phyloP scores from a whole-genome alignment of 306 rosid genomes.

The Prunus mongolica region DNA sequence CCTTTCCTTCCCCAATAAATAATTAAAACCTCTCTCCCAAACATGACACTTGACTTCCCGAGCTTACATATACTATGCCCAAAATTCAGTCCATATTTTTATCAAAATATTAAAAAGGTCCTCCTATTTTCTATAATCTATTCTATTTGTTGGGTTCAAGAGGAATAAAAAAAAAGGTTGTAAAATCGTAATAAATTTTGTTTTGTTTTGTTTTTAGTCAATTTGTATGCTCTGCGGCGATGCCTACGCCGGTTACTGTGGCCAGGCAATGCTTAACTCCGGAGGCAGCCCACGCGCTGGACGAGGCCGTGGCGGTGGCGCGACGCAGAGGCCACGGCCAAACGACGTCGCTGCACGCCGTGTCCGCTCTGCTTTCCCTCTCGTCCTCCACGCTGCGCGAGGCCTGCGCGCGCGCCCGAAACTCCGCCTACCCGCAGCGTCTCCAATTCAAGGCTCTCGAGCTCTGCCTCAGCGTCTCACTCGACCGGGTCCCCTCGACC shows the following conservation, averaged over 20 bases:
- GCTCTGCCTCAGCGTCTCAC: slow-evolving; percentile 76
- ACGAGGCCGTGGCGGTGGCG: slow-evolving; percentile 89
- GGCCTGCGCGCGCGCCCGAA: slow-evolving; percentile 79
- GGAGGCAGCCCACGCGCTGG: slow-evolving; percentile 75
- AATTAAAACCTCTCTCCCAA: no score
- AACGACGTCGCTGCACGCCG: slow-evolving; percentile 88
- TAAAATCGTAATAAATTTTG: neutral
- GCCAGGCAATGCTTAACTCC: slow-evolving; percentile 88
- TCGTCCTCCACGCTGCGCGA: slow-evolving; percentile 73
- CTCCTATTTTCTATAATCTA: no score
- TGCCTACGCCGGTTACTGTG: slow-evolving; percentile 86
- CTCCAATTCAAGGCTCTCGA: slow-evolving; percentile 91
- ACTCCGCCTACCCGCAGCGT: slow-evolving; percentile 75
- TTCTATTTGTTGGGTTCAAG: no score
- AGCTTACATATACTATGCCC: no score
- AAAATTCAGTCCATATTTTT: no score
- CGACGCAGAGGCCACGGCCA: slow-evolving; percentile 88
- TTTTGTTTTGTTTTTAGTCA: neutral
- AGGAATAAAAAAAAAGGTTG: no score
- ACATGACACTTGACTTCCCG: no score
- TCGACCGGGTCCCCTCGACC: slow-evolving; percentile 76
- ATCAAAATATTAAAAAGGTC: no score
- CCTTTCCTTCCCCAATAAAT: no score
- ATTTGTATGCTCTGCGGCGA: slow-evolving; percentile 37
- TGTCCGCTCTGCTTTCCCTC: slow-evolving; percentile 69